These are phyloP conservation scores for Pleurotus citrinopileatus DNA, from an alignment of 768 basidiomycete species.

Conservation along the genomic window DNA sequence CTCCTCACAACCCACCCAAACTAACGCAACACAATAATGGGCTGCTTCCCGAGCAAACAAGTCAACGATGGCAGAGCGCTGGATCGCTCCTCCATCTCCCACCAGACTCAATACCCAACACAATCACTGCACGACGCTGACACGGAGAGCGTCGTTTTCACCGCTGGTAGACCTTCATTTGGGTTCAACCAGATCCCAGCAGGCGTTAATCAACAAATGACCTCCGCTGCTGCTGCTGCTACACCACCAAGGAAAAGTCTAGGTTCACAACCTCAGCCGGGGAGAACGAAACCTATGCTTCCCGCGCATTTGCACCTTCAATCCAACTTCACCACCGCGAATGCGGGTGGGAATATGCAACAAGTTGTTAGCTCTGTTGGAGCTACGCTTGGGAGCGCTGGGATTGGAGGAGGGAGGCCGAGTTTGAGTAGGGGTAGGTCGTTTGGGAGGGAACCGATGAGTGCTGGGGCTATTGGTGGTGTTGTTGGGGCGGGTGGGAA, in stretches of 20 bases:
- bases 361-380: neutral
- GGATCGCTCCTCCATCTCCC: conserved; percentile 10
- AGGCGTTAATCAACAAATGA: neutral
- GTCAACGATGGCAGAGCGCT: conserved; percentile 10
- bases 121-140: conserved; percentile 9
- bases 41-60: conserved; percentile 11
- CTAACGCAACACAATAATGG: neutral
- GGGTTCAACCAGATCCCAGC: conserved; percentile 6
- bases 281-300: conserved; percentile 3
- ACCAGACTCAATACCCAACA: conserved; percentile 3
- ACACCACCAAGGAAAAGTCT: conserved; percentile 3
- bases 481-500: conserved; percentile 1
- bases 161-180: conserved; percentile 4
- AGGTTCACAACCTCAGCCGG: conserved; percentile 1
- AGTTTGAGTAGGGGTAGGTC: neutral
- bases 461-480: conserved; percentile 2
- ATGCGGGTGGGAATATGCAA: neutral
- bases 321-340: neutral
- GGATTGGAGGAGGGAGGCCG: neutral
- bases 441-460: neutral
- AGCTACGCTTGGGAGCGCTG: neutral
- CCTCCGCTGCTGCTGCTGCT: neutral
- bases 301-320: conserved; percentile 2
- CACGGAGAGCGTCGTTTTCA: conserved; percentile 9
- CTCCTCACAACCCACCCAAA: neutral